phyloP scores from a whole-genome alignment of 2,329 filamentous ascomycete species.

The Fusarium coffeatum region DNA sequence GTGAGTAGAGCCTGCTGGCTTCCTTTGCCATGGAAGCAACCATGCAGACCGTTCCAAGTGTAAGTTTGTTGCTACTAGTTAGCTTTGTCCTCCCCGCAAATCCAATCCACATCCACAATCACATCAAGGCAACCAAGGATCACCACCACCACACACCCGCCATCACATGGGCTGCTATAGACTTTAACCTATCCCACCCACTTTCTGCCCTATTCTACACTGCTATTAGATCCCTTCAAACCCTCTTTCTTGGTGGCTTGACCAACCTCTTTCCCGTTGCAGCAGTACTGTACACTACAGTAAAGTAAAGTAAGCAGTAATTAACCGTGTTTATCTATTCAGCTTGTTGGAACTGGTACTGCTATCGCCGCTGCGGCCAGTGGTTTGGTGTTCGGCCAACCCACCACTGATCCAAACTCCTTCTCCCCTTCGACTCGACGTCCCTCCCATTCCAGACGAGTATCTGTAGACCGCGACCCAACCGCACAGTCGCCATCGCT shows the following conservation, averaged over 20 bases:
- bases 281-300: constrained; percentile 7
- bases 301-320: constrained; percentile 6
- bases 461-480: constrained; percentile 52
- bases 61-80: constrained; percentile 51
- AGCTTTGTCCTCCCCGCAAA: constrained; percentile 39
- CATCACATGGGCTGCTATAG: constrained; percentile 38
- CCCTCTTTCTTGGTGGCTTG: constrained; percentile 38
- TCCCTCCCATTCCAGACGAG: constrained; percentile 46
- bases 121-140: constrained; percentile 35
- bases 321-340: constrained; percentile 38
- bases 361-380: constrained; percentile 70
- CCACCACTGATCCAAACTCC: constrained; percentile 56
- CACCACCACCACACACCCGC: constrained; percentile 39
- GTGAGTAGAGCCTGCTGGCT: constrained; percentile 51
- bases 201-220: constrained; percentile 30
- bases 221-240: constrained; percentile 32
- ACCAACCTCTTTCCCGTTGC: constrained; percentile 34
- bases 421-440: constrained; percentile 46
- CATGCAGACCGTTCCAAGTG: constrained; percentile 67
- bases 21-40: constrained; percentile 53
- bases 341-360: constrained; percentile 72
- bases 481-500: constrained; percentile 43
- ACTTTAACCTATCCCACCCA: constrained; percentile 42
- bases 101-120: constrained; percentile 34
- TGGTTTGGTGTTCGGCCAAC: constrained; percentile 69